Conservation (phyloP, 768 basidiomycete species). For the Boletus pseudo-olivaceus region DNA sequence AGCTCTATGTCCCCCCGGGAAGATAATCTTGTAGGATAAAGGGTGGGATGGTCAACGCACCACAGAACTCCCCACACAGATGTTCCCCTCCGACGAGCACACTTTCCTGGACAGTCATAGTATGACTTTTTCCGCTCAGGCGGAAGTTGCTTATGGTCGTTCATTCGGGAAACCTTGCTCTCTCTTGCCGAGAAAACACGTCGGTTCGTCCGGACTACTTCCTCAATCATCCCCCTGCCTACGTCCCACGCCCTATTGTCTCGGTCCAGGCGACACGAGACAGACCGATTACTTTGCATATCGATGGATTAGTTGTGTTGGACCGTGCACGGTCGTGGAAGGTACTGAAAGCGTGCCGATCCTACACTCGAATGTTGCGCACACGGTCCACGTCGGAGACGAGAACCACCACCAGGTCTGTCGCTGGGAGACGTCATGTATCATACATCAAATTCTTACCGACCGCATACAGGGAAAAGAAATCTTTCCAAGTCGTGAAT, state of each 20-base stretch:
- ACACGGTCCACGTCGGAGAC: background rate
- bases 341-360: background rate
- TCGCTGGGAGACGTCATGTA: too few relatives aligned
- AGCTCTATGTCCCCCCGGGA: background rate
- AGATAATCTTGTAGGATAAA: background rate
- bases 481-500: background rate
- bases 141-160: too few relatives aligned
- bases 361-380: background rate
- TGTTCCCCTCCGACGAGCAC: background rate
- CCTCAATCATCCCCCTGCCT: too few relatives aligned
- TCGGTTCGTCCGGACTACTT: background rate
- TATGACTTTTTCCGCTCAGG: background rate
- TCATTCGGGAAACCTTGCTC: too few relatives aligned
- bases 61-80: background rate
- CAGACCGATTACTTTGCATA: too few relatives aligned
- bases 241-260: background rate
- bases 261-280: background rate
- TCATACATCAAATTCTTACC: background rate
- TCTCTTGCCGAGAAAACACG: background rate
- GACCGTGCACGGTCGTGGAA: background rate
- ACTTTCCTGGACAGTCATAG: background rate
- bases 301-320: background rate
- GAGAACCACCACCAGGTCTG: background rate
- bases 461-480: background rate
- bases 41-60: background rate